Evolutionary conservation across 768 basidiomycete species (phyloP).

Genomic region (Grammothele lineata): DNA sequence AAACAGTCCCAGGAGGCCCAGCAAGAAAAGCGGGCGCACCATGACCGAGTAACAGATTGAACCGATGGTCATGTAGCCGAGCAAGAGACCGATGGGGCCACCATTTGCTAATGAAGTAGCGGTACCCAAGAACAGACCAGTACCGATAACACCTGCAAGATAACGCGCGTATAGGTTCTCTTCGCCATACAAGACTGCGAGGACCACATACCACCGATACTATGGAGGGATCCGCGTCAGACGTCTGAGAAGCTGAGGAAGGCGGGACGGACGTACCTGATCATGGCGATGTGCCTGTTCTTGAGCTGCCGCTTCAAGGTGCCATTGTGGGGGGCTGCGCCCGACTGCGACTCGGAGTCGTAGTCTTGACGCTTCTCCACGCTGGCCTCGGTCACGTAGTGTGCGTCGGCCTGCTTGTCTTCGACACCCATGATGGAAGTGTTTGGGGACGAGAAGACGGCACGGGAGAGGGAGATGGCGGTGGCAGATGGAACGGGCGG

Average conservation of each 20-base stretch:
- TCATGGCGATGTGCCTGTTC: conserved; percentile 80
- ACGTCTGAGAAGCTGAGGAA: background rate
- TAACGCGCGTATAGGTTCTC: background rate
- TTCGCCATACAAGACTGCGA: too few relatives aligned
- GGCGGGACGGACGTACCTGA: conserved; percentile 44
- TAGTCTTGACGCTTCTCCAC: conserved; percentile 12
- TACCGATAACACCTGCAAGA: conserved; percentile 40
- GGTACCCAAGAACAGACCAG: conserved; percentile 46
- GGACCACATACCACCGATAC: conserved; percentile 30
- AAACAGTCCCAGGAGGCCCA: background rate
- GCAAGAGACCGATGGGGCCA: conserved; percentile 62
- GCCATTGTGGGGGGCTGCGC: conserved; percentile 4
- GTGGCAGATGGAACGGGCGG: too few relatives aligned
- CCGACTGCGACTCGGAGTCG: conserved; percentile 15
- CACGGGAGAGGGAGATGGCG: conserved; percentile 3
- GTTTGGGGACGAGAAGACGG: background rate
- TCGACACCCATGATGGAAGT: conserved; percentile 12
- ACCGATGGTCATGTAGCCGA: conserved; percentile 67
- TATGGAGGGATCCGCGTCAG: background rate
- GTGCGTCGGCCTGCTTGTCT: conserved; percentile 6
- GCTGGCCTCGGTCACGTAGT: conserved; percentile 6
- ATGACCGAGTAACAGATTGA: conserved; percentile 69
- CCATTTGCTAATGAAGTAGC: conserved; percentile 35
- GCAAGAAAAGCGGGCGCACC: conserved; percentile 34
- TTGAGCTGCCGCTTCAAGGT: conserved; percentile 28